Base-by-base conservation (phyloP, 768 basidiomycete species). In the Sutorius australiensis region DNA sequence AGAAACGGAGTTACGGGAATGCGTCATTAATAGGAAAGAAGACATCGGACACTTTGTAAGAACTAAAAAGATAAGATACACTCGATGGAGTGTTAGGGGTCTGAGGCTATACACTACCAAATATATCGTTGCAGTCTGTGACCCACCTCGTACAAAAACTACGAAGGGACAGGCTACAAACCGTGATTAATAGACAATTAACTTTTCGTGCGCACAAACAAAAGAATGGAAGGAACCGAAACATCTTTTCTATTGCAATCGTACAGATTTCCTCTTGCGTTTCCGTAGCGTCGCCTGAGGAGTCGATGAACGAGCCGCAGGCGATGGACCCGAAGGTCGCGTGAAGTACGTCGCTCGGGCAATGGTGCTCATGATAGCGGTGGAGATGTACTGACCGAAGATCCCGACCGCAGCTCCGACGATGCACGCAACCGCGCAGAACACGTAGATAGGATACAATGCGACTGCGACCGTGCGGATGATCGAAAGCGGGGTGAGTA, bases 401-500 rank as follows among this genome's bases (percentile, higher is more conserved):
- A 75, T 44, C 3, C 83, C 83, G 1, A 83, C 40, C 17, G 75
- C 16, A 10, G 66, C 68, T 6, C 82, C 82, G 9, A 72, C 71
- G 46, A 84, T 77, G 55, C 79, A 81, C 1, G 83, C 82, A 1
- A 80, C 75, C 2, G 80, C 80, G 36, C 72, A 75, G 53, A 84
- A 77, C 13, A 82, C 75, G 56, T 84, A 84, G 32, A 83, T 46
- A 0, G 83, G 83, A 43, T 79, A 81, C 1, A 83, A 46, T 10
- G 74, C 71, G 7, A 77, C 73, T 16, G 77, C 62, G 27, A 78
- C 50, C 61, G 70, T 75, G 6, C 66, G 45, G 19, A 68, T 55
- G 33, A 76, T 61, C 12, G 61, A 56, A 57, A 76, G 78, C 0
- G 85, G 85, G 19, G 73, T 69, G 56, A 71, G 65, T 3, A 86